phyloP scores from a whole-genome alignment of 257 asterid genomes.

The Rhazya stricta region DNA sequence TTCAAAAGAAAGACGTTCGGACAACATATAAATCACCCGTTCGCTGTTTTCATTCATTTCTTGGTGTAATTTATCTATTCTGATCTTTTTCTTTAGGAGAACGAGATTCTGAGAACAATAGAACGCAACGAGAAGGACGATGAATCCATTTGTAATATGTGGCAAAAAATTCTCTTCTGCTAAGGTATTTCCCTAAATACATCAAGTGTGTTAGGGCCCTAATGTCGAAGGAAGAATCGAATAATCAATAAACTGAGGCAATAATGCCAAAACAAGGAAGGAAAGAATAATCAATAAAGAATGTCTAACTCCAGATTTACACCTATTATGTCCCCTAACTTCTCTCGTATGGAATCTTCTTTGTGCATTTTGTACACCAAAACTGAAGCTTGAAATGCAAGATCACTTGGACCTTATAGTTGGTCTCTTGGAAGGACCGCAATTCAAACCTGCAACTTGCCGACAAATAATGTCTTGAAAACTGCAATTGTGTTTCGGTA shows the following conservation, averaged over 20 bases:
- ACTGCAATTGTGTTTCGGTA: not conserved
- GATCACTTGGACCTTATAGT: not conserved
- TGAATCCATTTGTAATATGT: too few relatives aligned
- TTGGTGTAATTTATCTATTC: too few relatives aligned
- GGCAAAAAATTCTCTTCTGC: not conserved
- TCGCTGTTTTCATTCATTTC: too few relatives aligned
- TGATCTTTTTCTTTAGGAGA: too few relatives aligned
- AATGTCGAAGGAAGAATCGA: not conserved
- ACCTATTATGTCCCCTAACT: not conserved
- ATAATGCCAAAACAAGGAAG: constrained; percentile 7
- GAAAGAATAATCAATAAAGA: constrained; percentile 7
- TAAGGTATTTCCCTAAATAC: not conserved
- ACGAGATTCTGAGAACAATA: too few relatives aligned
- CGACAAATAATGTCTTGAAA: not conserved
- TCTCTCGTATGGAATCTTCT: not conserved
- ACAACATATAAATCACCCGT: too few relatives aligned
- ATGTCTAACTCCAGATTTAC: constrained; percentile 3
- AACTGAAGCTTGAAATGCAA: not conserved
- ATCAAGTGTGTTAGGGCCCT: not conserved
- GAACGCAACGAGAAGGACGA: too few relatives aligned
- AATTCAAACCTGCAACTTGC: not conserved
- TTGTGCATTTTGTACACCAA: constrained; percentile 4
- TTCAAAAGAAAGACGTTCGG: too few relatives aligned
- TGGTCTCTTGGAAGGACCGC: not conserved
- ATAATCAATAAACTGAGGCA: not conserved